Base-by-base conservation (phyloP, 805 yeast genomes). In the Yarrowia yakushimensis region DNA sequence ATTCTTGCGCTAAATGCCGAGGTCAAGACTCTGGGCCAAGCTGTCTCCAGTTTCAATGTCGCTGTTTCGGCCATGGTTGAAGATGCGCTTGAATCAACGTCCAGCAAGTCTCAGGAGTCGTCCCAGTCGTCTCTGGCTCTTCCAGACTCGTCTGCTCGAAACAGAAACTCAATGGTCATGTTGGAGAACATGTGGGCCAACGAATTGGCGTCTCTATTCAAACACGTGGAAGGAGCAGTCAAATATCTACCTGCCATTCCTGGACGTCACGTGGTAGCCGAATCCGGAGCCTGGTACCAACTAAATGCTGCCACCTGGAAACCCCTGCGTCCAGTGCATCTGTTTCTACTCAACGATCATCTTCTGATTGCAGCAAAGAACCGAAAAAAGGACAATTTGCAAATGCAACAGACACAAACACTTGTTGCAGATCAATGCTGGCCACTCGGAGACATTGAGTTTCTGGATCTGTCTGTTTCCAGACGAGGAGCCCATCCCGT, bases 161-260 rank as follows among this genome's bases (percentile, higher is more conserved):
- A 87, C 70, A 77, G 96, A 43, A 83, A 86, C 65, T 85, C 91
- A 62, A 83, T 90, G 59, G 68, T 87, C 60, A 82, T 88, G 61
- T 75, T 91, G 59, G 93, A 89, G 71, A 85, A 85, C 68, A 82
- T 88, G 78, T 90, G 97, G 97, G 87, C 85, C 15, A 78, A 79
- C 43, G 90, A 88, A 69, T 76, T 91, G 69, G 82, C 81, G 62
- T 80, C 83, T 9, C 74, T 91, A 59, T 90, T 86, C 72, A 84
- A 84, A 67, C 90, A 87, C 66, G 96, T 92, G 15, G 97, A 92
- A 66, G 96, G 97, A n/a, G 91, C 96, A 0, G 92, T 88, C 68
- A 88, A 88, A 69, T 83, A 81, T 64, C 78, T 91, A 37, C 87
- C 90, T 20, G 83, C 88, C 1, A 72, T 82, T 8, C 90, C 92